phyloP scores from a whole-genome alignment of 768 basidiomycete genomes.

The Amanita pallidorosea region DNA sequence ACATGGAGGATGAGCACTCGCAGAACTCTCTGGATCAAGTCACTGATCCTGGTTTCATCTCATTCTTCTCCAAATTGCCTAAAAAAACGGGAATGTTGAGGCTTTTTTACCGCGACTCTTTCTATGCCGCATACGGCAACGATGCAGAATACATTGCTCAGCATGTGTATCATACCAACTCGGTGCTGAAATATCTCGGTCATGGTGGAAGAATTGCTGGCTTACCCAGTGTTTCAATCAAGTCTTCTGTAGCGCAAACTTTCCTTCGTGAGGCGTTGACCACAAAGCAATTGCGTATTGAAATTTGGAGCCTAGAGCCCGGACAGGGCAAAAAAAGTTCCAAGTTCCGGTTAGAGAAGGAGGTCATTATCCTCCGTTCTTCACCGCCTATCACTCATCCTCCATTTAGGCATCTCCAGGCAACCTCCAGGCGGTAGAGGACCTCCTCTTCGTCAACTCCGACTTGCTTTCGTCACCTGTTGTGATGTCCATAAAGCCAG shows the following conservation, averaged over 20 bases:
- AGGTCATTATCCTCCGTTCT: constrained; percentile 32
- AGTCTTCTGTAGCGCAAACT: constrained; percentile 62
- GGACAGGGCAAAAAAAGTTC: constrained; percentile 64
- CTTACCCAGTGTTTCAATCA: constrained; percentile 72
- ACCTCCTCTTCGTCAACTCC: constrained; percentile 72
- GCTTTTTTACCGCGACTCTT: constrained; percentile 78
- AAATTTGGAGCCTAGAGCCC: constrained; percentile 77
- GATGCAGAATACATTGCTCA: constrained; percentile 86
- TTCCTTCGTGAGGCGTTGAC: constrained; percentile 88
- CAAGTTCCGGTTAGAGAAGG: constrained; percentile 74
- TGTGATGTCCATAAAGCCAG: constrained; percentile 80
- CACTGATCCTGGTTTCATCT: constrained; percentile 71
- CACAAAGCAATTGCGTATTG: constrained; percentile 78
- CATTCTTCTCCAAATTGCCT: constrained; percentile 53
- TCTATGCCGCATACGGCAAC: constrained; percentile 79
- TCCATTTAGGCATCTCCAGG: constrained; percentile 44
- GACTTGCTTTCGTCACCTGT: constrained; percentile 81
- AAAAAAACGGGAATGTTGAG: constrained; percentile 72
- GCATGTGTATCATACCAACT: constrained; percentile 77
- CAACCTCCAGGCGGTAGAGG: constrained; percentile 64
- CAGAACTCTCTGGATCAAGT: constrained; percentile 31
- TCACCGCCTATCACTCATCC: not conserved
- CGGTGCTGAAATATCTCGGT: constrained; percentile 89
- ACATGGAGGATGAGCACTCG: constrained; percentile 18
- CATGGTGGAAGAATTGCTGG: constrained; percentile 42